Percentiles rank a stretch among this genome's conserved stretches.
Evolutionary conservation across 192 early-diverging fungal genomes (phyloP).

Genomic region (Oehlia diaphana): DNA sequence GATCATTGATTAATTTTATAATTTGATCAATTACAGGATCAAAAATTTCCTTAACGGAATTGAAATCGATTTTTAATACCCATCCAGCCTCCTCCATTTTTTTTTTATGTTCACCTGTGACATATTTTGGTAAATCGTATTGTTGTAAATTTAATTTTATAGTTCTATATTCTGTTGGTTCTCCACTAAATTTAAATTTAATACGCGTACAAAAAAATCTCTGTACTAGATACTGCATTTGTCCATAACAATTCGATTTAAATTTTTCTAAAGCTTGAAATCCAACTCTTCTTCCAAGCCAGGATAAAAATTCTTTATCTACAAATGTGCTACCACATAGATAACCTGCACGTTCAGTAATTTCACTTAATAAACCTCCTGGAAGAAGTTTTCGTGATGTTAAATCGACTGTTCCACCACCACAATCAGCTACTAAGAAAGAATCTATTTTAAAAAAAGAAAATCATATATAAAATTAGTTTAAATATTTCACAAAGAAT

Average conservation of each 20-base stretch:
- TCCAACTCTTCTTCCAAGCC: constrained; percentile 12
- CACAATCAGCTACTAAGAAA: constrained; percentile 47
- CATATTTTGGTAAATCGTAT: background rate
- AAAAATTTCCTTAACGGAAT: constrained; percentile 54
- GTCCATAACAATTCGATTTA: constrained; percentile 1
- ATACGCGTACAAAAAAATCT: constrained; percentile 5
- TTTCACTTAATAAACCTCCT: constrained; percentile 20
- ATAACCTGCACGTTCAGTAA: constrained; percentile 25
- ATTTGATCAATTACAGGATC: constrained; percentile 56
- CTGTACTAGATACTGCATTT: constrained; percentile 20
- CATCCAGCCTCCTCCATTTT: constrained; percentile 32
- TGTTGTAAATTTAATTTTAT: constrained; percentile 10
- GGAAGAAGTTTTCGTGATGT: constrained; percentile 29
- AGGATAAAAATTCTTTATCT: constrained; percentile 14
- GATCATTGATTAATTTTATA: constrained; percentile 50
- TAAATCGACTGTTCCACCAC: constrained; percentile 49
- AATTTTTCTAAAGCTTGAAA: constrained; percentile 14
- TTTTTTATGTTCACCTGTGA: constrained; percentile 34
- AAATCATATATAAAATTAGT: background rate
- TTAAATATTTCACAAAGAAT: background rate
- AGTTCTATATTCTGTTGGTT: background rate
- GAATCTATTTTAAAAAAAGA: constrained; percentile 1
- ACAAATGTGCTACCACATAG: constrained; percentile 17
- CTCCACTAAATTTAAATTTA: constrained; percentile 13
- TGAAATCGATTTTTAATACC: constrained; percentile 44